Evolutionary conservation across 129 eudicot genomes (phyloP).

Genomic region (Ambrosia artemisiifolia): DNA sequence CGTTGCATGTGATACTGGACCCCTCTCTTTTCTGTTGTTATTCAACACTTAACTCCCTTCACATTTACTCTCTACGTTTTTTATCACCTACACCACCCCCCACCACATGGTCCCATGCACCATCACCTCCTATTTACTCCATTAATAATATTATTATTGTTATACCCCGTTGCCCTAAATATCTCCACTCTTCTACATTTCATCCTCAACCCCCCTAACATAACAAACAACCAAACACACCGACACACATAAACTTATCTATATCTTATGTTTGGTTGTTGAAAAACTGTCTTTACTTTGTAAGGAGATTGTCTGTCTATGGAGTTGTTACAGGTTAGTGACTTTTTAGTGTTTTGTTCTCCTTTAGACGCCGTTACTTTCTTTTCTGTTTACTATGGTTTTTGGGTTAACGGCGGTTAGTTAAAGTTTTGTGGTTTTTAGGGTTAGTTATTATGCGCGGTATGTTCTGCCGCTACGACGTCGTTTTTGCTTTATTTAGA

Average conservation of each 20-base stretch:
- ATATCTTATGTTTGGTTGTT: constrained; percentile 12
- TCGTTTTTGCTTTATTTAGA: constrained; percentile 13
- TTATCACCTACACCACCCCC: constrained; percentile 17
- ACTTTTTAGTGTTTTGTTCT: too few species aligned
- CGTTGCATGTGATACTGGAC: constrained; percentile 31
- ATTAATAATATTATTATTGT: not conserved
- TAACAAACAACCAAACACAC: not conserved
- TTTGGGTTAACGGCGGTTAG: not conserved
- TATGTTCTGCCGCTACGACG: not conserved
- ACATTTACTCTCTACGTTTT: constrained; percentile 17
- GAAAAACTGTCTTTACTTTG: not conserved
- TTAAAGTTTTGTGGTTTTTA: constrained; percentile 18
- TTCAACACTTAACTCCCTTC: constrained; percentile 18
- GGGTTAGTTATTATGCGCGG: constrained; percentile 19
- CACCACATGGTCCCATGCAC: constrained; percentile 35
- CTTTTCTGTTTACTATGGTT: not conserved
- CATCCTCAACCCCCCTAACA: too few species aligned
- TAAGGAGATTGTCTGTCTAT: constrained; percentile 21
- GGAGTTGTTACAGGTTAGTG: constrained; percentile 33
- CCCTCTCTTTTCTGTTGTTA: constrained; percentile 6
- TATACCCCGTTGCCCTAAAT: constrained; percentile 22
- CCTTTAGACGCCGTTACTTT: not conserved
- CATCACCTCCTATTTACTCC: constrained; percentile 33
- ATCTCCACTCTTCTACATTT: not conserved
- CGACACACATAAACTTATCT: not conserved